phyloP scores from a whole-genome alignment of 257 asterid genomes.

The Haberlea rhodopensis region DNA sequence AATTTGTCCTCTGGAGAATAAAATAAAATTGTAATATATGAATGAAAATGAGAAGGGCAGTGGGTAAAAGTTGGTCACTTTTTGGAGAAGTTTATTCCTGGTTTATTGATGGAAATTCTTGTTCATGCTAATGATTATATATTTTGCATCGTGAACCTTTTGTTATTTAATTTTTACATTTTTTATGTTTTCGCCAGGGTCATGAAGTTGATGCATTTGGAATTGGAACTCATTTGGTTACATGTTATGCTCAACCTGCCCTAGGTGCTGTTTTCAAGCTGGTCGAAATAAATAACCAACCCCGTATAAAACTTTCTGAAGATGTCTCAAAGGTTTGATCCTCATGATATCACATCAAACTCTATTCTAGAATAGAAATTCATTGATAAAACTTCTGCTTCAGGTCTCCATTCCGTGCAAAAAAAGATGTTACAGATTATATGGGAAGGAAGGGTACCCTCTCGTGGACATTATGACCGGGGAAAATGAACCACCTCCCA shows the following conservation, averaged over 20 bases:
- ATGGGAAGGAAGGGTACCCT: slow-evolving; percentile 89
- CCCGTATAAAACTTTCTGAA: slow-evolving; percentile 96
- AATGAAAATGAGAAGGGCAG: slow-evolving; percentile 15
- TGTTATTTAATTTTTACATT: too few relatives aligned
- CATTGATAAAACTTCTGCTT: slow-evolving; percentile 27
- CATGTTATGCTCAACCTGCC: too few relatives aligned
- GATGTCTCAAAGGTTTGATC: slow-evolving; percentile 84
- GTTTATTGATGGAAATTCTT: background rate
- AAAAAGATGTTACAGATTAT: slow-evolving; percentile 81
- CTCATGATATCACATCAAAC: slow-evolving; percentile 17
- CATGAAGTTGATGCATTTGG: slow-evolving; percentile 94
- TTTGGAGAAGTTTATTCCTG: slow-evolving; percentile 2
- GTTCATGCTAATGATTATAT: slow-evolving; percentile 17
- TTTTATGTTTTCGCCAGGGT: slow-evolving; percentile 65
- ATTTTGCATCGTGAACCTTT: slow-evolving; percentile 17
- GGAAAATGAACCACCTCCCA: too few relatives aligned
- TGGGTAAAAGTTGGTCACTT: background rate
- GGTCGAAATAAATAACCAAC: slow-evolving; percentile 91
- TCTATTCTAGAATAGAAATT: slow-evolving; percentile 13
- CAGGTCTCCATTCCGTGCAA: slow-evolving; percentile 98
- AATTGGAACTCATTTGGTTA: slow-evolving; percentile 93
- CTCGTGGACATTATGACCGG: slow-evolving; percentile 94
- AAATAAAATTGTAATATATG: background rate
- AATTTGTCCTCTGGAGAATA: background rate
- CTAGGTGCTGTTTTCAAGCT: slow-evolving; percentile 90